Conservation (phyloP, 2,329 filamentous ascomycete genomes). For the Zarea fungicola region DNA sequence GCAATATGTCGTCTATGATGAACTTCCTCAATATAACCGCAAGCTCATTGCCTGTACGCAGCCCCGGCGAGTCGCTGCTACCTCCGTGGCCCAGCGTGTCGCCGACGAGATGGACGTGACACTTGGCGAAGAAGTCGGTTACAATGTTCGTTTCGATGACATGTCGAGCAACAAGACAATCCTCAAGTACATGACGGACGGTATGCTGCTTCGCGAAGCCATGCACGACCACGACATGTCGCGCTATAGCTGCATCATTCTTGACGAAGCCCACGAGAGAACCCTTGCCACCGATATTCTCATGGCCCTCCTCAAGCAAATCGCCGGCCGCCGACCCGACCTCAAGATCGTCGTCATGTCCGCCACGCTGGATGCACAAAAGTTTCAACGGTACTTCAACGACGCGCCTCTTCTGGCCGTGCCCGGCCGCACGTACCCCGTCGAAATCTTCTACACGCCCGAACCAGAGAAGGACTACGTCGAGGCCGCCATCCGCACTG, state of each 20-base stretch:
- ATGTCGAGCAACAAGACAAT: conserved; percentile 82
- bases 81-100: conserved; percentile 97
- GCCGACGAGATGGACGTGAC: conserved; percentile 93
- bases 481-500: conserved; percentile 88
- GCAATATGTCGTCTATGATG: conserved; percentile 96
- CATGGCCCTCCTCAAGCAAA: conserved; percentile 92
- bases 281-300: conserved; percentile 96
- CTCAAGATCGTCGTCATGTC: conserved; percentile 99
- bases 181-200: conserved; percentile 99
- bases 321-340: conserved; percentile 74
- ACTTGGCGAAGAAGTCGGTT: conserved; percentile 91
- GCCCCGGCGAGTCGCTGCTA: conserved; percentile 93
- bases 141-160: conserved; percentile 98
- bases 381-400: conserved; percentile 97
- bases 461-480: conserved; percentile 96
- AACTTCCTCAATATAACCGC: conserved; percentile 76
- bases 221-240: conserved; percentile 92
- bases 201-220: conserved; percentile 93
- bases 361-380: conserved; percentile 92
- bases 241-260: conserved; percentile 94
- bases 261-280: conserved; percentile 97
- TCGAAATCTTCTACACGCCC: conserved; percentile 97
- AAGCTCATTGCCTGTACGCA: conserved; percentile 98
- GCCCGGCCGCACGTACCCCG: conserved; percentile 89
- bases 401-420: conserved; percentile 90